Evolutionary conservation across 768 basidiomycete species (phyloP), one percentile per base, ranked within the genome.

Genomic region (Hericium erinaceus): DNA sequence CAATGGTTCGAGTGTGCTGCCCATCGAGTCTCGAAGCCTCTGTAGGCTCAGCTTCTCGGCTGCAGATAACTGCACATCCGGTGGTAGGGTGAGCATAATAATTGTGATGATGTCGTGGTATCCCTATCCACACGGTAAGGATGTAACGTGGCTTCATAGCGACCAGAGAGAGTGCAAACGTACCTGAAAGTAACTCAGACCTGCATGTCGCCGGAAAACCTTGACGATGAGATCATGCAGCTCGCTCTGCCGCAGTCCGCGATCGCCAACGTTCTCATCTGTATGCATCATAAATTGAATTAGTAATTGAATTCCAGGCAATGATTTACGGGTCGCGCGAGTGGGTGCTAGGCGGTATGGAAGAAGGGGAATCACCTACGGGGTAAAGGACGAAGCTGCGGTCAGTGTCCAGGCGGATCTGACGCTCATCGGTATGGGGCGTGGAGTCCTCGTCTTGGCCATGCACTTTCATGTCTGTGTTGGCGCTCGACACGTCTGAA

Each of bases 311-410:
- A 33, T 33, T 7, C 28, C 8, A 33, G 28, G 6, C 8, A 33
- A 33, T 33, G 9, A 6, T 33, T 33, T 6, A 6, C 4, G 28
- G 4, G 33, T 33, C 33, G 33, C 33, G 33, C 33, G 33, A 8
- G 33, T 33, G 7, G 33, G 8, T 33, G 33, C 9, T 33, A 6
- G 4, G 33, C 33, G 33, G 9, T 8, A 33, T 58, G 18, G 22
- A 48, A 28, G 28, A 48, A 54, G 22, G 28, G 16, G 56, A 20
- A 52, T 60, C 59, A 57, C 92, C 89, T 79, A 83, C 84, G 67
- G 94, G 90, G 72, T 95, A 98, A 60, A 93, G 75, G 56, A 97
- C 90, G 65, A 98, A 98, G 62, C 92, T 93, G 51, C 94, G 82
- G 70, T 94, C 85, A 1, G 94, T 95, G 71, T 97, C 94, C 38